Evolutionary conservation across 2,329 filamentous ascomycete species (phyloP).

Genomic region (Dissoconium aciculare): DNA sequence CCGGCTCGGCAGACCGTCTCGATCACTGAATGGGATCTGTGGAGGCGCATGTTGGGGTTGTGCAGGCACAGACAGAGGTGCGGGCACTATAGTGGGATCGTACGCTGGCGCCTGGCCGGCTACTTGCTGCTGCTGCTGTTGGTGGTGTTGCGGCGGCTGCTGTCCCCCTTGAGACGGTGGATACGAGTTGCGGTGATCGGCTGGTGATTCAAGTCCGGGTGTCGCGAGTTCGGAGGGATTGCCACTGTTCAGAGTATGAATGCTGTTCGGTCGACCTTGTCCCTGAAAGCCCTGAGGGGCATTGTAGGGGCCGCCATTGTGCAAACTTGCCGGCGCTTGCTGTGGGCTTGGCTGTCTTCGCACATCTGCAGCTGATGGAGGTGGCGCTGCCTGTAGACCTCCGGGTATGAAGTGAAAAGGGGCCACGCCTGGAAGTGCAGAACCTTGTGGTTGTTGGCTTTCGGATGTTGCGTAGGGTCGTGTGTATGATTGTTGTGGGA

Average conservation of each 20-base stretch:
- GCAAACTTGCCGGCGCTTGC: no score
- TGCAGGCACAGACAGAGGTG: conserved; percentile 4
- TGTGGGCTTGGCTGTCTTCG: conserved; percentile 18
- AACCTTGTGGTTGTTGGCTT: conserved; percentile 10
- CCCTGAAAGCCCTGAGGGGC: conserved; percentile 19
- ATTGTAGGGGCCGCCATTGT: conserved; percentile 20
- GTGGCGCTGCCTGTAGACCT: conserved; percentile 14
- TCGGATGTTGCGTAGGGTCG: conserved; percentile 16
- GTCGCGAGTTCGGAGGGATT: conserved; percentile 35
- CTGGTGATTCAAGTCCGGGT: conserved; percentile 32
- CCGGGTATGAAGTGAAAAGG: conserved; percentile 26
- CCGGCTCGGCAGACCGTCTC: conserved; percentile 12
- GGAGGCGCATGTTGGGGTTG: conserved; percentile 8
- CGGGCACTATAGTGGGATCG: neutral
- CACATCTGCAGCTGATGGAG: conserved; percentile 12
- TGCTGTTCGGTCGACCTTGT: conserved; percentile 27
- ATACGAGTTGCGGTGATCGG: conserved; percentile 31
- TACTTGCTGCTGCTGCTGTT: conserved; percentile 11
- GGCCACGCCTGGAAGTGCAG: conserved; percentile 14
- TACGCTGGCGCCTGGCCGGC: conserved; percentile 5
- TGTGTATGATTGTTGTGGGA: conserved; percentile 17
- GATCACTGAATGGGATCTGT: conserved; percentile 8
- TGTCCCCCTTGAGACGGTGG: conserved; percentile 9
- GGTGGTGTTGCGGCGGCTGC: conserved; percentile 15
- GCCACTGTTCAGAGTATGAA: conserved; percentile 25